Evolutionary conservation across 2,329 filamentous ascomycete species (phyloP), one percentile per base, ranked within the genome.

Genomic region (Apiospora kogelbergensis): DNA sequence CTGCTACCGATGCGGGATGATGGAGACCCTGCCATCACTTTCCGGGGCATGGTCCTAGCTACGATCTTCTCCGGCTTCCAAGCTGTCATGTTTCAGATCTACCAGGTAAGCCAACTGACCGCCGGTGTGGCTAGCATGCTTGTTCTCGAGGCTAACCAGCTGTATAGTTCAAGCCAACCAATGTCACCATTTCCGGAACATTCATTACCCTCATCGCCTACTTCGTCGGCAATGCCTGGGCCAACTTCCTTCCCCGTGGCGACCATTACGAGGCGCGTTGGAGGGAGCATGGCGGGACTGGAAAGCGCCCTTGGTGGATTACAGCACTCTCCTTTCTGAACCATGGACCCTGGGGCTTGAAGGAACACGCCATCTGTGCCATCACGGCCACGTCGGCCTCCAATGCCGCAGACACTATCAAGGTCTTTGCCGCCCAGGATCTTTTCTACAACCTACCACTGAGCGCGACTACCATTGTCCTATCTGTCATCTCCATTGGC

Each of bases 161-260:
- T 15, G 20, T 45, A 10, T 53, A 87, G 84, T 88, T 85, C 75
- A 87, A 88, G 80, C 85, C 85, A 0, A 88, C 85, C 0, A 2
- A 45, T 0, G 74, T 85, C 44, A 80, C 79, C 3, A 84, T 88
- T 22, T 80, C 81, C 20, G 85, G 85, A 45, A 88, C 85, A 0
- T 88, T 88, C 68, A 86, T 88, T 66, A 85, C 87, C 6, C 81
- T 89, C 48, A 86, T 89, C 63, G 84, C 84, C 15, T 88, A 88
- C 76, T 88, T 88, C 65, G 65, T 84, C 1, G 87, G 87, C 10
- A 85, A 84, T 10, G 82, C 77, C 3, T 86, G 81, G 83, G 79
- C 85, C 0, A 71, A 74, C 0, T 70, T 84, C 6, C 79, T 88
- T 2, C 86, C 87, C 1, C 85, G 86, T 6, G 86, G 86, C 15